Percentiles rank a stretch among this genome's conserved stretches.
phyloP scores from a whole-genome alignment of 1,284 basidiomycete genomes.

The Rhodotorula sp. region DNA sequence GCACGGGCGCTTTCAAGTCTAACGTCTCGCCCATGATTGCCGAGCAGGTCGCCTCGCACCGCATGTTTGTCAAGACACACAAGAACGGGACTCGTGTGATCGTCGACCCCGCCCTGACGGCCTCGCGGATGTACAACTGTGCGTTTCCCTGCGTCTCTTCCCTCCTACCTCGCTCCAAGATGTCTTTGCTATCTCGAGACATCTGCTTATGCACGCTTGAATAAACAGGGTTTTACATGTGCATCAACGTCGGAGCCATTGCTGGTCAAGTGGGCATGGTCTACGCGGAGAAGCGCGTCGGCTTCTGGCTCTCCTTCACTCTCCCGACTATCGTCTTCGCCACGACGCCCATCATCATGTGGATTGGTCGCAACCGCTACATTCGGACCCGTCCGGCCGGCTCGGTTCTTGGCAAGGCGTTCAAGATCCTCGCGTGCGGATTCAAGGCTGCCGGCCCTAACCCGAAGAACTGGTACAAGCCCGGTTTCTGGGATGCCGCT shows the following conservation, averaged over 20 bases:
- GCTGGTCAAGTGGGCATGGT: conserved; percentile 55
- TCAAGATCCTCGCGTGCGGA: conserved; percentile 48
- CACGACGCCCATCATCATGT: conserved; percentile 66
- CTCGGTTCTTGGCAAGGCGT: conserved; percentile 66
- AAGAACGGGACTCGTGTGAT: conserved; percentile 73
- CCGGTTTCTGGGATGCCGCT: conserved; percentile 75
- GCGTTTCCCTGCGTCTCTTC: conserved; percentile 65
- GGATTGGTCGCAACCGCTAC: conserved; percentile 67
- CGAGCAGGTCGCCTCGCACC: conserved; percentile 65
- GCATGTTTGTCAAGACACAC: conserved; percentile 55
- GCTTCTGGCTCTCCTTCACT: conserved; percentile 53
- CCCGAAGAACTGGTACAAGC: conserved; percentile 54
- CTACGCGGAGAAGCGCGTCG: conserved; percentile 21
- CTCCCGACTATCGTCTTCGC: conserved; percentile 53
- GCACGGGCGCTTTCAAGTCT: conserved; percentile 62
- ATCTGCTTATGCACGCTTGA: too few relatives aligned
- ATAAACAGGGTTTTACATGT: conserved; percentile 8
- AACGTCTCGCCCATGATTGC: conserved; percentile 68
- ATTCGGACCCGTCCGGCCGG: conserved; percentile 68
- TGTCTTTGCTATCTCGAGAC: too few relatives aligned
- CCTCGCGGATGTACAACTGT: conserved; percentile 62
- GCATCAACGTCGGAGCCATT: conserved; percentile 70
- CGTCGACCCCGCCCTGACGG: conserved; percentile 73
- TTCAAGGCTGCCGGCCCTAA: conserved; percentile 51
- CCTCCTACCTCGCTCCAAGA: conserved; percentile 62